Conservation (phyloP, 768 basidiomycete genomes). For the Mycena polygramma region DNA sequence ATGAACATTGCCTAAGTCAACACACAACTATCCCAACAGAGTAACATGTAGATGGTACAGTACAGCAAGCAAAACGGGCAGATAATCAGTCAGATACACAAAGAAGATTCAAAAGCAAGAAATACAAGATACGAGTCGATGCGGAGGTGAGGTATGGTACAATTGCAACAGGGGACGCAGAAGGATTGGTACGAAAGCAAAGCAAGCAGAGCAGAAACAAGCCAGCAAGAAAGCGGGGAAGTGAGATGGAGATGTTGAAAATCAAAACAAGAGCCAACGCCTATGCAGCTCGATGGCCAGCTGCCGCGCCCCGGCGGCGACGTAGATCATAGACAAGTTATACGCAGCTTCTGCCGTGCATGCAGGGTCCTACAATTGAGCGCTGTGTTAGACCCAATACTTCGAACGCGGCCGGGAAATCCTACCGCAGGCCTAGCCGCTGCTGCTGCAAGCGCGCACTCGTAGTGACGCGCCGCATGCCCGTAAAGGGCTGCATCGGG, state of each 20-base stretch:
- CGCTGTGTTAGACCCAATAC: not conserved
- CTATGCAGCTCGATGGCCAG: conserved; percentile 79
- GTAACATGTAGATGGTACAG: too few relatives aligned
- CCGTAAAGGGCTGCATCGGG: conserved; percentile 74
- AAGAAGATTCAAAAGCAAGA: too few relatives aligned
- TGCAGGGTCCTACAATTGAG: conserved; percentile 55
- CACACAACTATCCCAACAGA: too few relatives aligned
- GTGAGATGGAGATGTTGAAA: not conserved
- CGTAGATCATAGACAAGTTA: conserved; percentile 88
- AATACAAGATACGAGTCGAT: too few relatives aligned
- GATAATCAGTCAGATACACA: too few relatives aligned
- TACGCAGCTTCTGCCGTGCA: conserved; percentile 87
- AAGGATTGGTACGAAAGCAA: not conserved
- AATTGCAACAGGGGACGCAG: not conserved
- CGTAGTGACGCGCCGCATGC: conserved; percentile 89
- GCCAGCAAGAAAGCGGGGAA: not conserved
- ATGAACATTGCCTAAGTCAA: too few relatives aligned
- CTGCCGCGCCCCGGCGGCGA: conserved; percentile 79
- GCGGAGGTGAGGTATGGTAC: not conserved
- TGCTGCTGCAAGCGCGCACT: conserved; percentile 71
- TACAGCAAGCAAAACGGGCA: too few relatives aligned
- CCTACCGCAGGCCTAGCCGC: conserved; percentile 40
- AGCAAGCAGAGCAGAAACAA: too few relatives aligned
- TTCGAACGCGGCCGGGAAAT: not conserved
- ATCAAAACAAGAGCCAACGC: conserved; percentile 82